Evolutionary conservation across 2,329 filamentous ascomycete genomes (phyloP), one percentile per base, ranked within the genome.

Genomic region (Colletotrichum salicis): DNA sequence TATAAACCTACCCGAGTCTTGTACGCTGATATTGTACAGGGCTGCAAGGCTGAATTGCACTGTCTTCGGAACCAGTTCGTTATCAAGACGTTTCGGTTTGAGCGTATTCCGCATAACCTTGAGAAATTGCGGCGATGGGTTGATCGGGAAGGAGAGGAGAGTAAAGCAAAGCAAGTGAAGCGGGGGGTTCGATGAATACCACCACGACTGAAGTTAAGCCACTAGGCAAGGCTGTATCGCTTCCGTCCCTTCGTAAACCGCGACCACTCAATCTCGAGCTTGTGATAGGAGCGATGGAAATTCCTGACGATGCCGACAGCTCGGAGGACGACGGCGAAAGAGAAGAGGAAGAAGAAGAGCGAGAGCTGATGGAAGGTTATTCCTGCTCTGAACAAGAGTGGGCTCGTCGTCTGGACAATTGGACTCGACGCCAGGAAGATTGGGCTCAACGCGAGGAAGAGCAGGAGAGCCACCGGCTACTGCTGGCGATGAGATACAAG

Each of bases 1-100:
- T 19, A 48, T 48, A 3, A 60, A 77, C 3, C 75, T 76, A 74
- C 72, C 72, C 15, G 73, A 75, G 5, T 75, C 74, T 55, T 80
- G 76, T 75, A 71, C 70, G 22, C 68, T 65, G 4, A 74, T 2
- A 77, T 80, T 2, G 71, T 75, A 3, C 75, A 77, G 74, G 78
- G 79, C 24, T 80, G 79, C 79, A 60, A 75, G 76, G 64, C 45
- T 2, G 62, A 70, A 19, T n/a, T 70, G 33, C 19, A 56, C 51
- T 66, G 68, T 37, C 24, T 67, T 37, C 48, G 10, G 6, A 60
- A 61, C 12, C 31, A 22, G n/a, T 19, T 57, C 11, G 52, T 31
- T 3, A 27, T 22, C 45, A 67, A 60, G 37, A 64, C 60, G 10
- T 7, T 13, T 27, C 31, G 68, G 13, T 70, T 54, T n/a, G 19